Base-by-base conservation (phyloP, 768 basidiomycete species). In the Xerocomellus amylosporus region DNA sequence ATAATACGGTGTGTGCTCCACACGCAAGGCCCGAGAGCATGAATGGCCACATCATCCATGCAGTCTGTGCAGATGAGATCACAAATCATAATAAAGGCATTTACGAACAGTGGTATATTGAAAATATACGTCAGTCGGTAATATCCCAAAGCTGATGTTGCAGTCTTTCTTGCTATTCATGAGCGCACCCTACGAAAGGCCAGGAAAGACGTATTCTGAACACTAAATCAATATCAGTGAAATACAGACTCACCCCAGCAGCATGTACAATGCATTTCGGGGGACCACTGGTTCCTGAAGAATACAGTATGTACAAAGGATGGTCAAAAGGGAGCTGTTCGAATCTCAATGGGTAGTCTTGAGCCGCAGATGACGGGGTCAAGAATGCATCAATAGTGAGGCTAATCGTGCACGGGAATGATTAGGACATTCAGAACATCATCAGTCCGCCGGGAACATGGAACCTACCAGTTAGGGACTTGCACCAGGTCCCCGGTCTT, bases 181-280 rank as follows among this genome's bases (percentile, higher is more conserved):
- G n/a, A 91, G 71, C 15, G 85, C 82, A n/a, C 89, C 90, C 87
- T 88, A 55, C 28, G 31, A 52, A 45, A 45, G 15, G 6, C 34
- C 48, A 46, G 33, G 33, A 22, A 22, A 43, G 49, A 39, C 13
- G 1, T 34, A 14, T n/a, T 14, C 15, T 46, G 6, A 56, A 31
- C 39, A 40, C 33, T 10, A 2, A 37, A n/a, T 26, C 13, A 8
- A 46, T 33, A 26, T 22, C 15, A 49, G 24, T 49, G 31, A 45
- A 39, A 28, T 39, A 8, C 5, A 24, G 22, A 62, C 83, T 64
- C 68, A 88, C 87, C 4, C 90, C 90, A 9, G 80, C 85, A 39
- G 79, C 77, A 69, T 93, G 90, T 2, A 91, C 83, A 47, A 92
- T 91, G 53, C 89, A 90, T 69, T 93, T 92, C 1, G 89, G 90